phyloP scores from a whole-genome alignment of 305 asterid species.

The Striga hermonthica region DNA sequence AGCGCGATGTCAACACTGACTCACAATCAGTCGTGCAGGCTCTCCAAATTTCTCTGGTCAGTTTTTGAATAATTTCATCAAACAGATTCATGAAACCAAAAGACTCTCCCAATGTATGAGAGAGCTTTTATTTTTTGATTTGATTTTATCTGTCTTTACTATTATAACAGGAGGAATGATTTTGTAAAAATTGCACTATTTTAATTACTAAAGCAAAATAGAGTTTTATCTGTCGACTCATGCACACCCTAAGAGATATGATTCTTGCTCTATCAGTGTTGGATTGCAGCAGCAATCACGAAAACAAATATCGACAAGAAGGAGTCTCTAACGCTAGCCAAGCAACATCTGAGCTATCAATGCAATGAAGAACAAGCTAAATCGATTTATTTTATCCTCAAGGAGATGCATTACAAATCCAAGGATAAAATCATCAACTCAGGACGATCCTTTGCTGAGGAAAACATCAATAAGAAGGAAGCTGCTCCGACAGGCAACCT shows the following conservation, averaged over 20 bases:
- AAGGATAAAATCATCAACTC: slow-evolving; percentile 24
- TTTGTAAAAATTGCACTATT: background rate
- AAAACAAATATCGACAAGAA: slow-evolving; percentile 58
- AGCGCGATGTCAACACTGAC: slow-evolving; percentile 58
- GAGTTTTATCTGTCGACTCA: slow-evolving; percentile 21
- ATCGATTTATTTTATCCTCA: slow-evolving; percentile 55
- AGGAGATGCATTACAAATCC: slow-evolving; percentile 43
- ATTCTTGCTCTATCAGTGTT: slow-evolving; percentile 59
- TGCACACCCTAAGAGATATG: slow-evolving; percentile 27
- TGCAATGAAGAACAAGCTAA: slow-evolving; percentile 70
- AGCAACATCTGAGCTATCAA: slow-evolving; percentile 54
- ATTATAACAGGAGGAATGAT: no score
- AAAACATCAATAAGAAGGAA: slow-evolving; percentile 32
- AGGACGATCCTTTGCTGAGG: slow-evolving; percentile 34
- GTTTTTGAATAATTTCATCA: slow-evolving; percentile 32
- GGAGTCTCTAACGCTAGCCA: slow-evolving; percentile 50
- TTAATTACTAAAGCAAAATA: slow-evolving; percentile 7
- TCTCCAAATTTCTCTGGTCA: slow-evolving; percentile 80
- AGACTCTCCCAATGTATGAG: background rate
- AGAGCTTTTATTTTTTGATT: no score
- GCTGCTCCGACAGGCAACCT: slow-evolving; percentile 30
- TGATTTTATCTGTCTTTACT: no score
- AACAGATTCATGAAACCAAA: background rate
- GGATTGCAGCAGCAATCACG: slow-evolving; percentile 73
- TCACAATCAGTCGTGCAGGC: slow-evolving; percentile 67